Percentiles rank a stretch among this genome's conserved stretches.
These are phyloP conservation scores for Rhynchospora breviuscula DNA, from an alignment of 176 grass and related monocot species.

Conservation along the genomic window DNA sequence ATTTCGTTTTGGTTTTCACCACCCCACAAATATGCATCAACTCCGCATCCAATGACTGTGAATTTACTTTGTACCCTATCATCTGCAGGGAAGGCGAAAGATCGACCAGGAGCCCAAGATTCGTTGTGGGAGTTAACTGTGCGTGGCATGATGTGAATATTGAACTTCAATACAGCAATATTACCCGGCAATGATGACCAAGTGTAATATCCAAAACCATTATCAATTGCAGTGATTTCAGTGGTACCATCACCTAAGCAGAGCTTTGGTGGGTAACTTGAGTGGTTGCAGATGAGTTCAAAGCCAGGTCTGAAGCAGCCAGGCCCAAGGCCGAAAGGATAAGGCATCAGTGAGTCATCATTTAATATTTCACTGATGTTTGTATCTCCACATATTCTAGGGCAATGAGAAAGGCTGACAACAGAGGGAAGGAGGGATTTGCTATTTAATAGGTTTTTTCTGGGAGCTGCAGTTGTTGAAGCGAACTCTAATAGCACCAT, in stretches of 20 bases:
- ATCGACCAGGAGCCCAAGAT: not conserved
- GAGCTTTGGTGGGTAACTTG: not conserved
- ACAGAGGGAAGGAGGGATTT: not conserved
- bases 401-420: not conserved
- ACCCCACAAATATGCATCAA: not conserved
- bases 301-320: slow-evolving; percentile 29
- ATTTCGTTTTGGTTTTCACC: not conserved
- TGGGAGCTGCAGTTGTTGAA: too few relatives aligned
- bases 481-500: too few relatives aligned
- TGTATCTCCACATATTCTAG: not conserved
- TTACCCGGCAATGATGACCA: too few relatives aligned
- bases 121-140: not conserved
- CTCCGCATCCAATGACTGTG: not conserved
- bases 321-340: slow-evolving; percentile 27
- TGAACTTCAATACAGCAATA: not conserved
- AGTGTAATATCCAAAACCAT: not conserved
- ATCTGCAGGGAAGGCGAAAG: not conserved
- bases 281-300: slow-evolving; percentile 27
- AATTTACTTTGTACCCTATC: not conserved
- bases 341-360: not conserved
- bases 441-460: too few relatives aligned
- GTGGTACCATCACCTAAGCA: slow-evolving; percentile 1
- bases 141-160: not conserved
- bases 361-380: not conserved
- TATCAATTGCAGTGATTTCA: not conserved